These are phyloP conservation scores for Rhizophora apiculata DNA, from an alignment of 345 rosid species.

Conservation along the genomic window DNA sequence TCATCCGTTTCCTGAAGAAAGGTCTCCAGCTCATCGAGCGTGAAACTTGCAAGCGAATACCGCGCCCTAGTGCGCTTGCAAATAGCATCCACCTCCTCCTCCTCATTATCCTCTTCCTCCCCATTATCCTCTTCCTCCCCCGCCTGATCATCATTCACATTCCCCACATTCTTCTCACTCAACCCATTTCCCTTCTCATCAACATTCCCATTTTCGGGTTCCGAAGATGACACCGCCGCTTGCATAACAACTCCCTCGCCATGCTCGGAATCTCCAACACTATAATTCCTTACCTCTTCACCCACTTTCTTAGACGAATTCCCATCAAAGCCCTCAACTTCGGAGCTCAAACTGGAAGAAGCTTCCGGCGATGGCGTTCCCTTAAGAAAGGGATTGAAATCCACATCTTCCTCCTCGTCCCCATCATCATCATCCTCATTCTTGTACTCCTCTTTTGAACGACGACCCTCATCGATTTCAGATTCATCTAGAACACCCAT, in stretches of 20 bases:
- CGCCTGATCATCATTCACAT: conserved; percentile 9
- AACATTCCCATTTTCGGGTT: conserved; percentile 1
- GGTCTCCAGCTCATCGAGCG: conserved; percentile 93
- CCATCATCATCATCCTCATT: neutral
- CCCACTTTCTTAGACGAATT: conserved; percentile 16
- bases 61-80: conserved; percentile 88
- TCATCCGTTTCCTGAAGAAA: conserved; percentile 95
- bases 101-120: conserved; percentile 12
- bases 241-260: conserved; percentile 40
- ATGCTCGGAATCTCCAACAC: conserved; percentile 34
- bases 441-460: conserved; percentile 1
- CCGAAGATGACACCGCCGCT: conserved; percentile 14
- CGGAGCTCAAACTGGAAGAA: conserved; percentile 91
- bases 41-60: conserved; percentile 76
- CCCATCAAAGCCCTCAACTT: conserved; percentile 50
- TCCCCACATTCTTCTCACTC: conserved; percentile 20
- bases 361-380: conserved; percentile 67
- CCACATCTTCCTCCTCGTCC: conserved; percentile 60
- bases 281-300: conserved; percentile 18
- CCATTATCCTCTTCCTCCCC: conserved; percentile 22
- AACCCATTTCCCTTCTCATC: conserved; percentile 17
- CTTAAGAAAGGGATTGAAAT: conserved; percentile 80
- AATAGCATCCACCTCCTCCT: conserved; percentile 73
- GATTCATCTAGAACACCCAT: neutral
- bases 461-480: conserved; percentile 12